A percentile compares a stretch with the other conserved stretches of the same genome.
These are phyloP conservation scores for Trametes pubescens DNA, from an alignment of 1,284 basidiomycete species.

Conservation along the genomic window DNA sequence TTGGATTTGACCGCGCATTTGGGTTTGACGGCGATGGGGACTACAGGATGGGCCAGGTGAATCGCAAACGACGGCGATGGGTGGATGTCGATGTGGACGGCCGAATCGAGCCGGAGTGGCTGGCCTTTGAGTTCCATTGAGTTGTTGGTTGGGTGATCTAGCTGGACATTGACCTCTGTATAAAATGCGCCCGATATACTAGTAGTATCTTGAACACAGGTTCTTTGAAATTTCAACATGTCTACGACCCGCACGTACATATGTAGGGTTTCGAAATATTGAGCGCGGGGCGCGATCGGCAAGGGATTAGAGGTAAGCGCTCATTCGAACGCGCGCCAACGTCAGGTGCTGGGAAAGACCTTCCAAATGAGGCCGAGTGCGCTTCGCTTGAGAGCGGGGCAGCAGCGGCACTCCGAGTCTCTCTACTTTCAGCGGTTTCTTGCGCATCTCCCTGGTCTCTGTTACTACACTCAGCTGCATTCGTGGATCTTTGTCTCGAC, in stretches of 20 bases:
- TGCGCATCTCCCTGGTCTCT: neutral
- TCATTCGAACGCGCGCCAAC: neutral
- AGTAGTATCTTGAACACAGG: neutral
- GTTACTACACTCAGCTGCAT: neutral
- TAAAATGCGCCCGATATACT: neutral
- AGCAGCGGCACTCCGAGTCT: neutral
- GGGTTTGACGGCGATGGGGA: constrained; percentile 54
- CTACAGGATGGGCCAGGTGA: constrained; percentile 49
- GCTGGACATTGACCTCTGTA: constrained; percentile 3
- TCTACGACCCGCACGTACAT: no score
- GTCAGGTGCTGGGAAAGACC: constrained; percentile 20
- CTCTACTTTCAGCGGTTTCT: neutral
- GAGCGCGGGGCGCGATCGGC: no score
- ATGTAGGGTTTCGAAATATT: no score
- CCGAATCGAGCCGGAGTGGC: constrained; percentile 60
- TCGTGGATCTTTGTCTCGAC: neutral
- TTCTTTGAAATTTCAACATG: no score
- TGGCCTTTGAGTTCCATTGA: constrained; percentile 55
- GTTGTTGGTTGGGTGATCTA: neutral
- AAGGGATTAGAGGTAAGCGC: no score
- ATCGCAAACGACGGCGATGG: constrained; percentile 59
- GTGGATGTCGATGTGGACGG: constrained; percentile 68
- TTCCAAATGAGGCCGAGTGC: constrained; percentile 8
- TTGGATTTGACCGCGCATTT: constrained; percentile 72
- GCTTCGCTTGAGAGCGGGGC: neutral